A percentile compares a stretch with the other conserved stretches of the same genome.
phyloP scores from a whole-genome alignment of 2,329 filamentous ascomycete genomes.

The Beauveria asiatica region DNA sequence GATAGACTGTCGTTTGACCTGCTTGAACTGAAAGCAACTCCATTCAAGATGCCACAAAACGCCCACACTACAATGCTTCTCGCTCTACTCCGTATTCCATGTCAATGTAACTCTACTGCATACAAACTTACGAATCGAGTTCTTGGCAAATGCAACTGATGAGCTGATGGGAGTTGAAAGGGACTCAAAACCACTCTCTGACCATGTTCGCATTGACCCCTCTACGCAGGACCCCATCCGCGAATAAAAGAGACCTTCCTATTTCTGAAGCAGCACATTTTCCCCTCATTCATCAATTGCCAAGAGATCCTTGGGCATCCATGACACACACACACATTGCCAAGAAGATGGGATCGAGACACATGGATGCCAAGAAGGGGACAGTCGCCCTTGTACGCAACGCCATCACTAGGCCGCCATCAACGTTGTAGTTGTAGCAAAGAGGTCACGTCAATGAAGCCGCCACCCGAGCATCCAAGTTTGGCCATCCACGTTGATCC shows the following conservation, averaged over 20 bases:
- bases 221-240: neutral
- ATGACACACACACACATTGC: neutral
- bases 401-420: neutral
- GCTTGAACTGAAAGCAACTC: neutral
- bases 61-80: neutral
- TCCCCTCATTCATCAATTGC: neutral
- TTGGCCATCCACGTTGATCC: neutral
- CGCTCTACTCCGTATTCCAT: neutral
- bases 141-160: neutral
- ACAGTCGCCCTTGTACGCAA: neutral
- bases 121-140: neutral
- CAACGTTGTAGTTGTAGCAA: neutral
- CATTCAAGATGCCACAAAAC: neutral
- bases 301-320: neutral
- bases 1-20: neutral
- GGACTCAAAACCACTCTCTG: neutral
- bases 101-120: neutral
- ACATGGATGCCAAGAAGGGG: neutral
- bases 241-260: conserved; percentile 1
- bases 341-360: neutral
- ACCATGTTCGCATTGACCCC: neutral
- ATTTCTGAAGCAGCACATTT: neutral
- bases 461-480: neutral
- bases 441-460: neutral
- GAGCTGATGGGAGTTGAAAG: neutral